A percentile compares a stretch with the other conserved stretches of the same genome.
phyloP scores from a whole-genome alignment of 2,329 filamentous ascomycete species.

The Endocalyx cinctus region DNA sequence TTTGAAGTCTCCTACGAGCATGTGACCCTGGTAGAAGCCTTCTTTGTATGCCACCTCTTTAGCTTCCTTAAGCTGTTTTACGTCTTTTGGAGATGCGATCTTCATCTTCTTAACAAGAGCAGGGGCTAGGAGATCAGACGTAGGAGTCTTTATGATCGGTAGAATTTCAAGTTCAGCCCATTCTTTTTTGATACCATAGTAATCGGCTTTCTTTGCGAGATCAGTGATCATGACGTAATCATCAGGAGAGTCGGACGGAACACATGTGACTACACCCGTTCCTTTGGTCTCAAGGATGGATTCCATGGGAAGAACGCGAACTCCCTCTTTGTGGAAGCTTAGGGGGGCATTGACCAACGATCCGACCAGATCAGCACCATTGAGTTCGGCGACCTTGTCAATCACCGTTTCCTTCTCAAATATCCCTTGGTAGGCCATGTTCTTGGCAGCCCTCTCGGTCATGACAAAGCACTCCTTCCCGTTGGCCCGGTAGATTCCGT shows the following conservation, averaged over 20 bases:
- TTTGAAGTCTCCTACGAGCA: conserved; percentile 83
- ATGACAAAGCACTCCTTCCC: conserved; percentile 79
- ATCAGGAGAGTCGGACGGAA: conserved; percentile 93
- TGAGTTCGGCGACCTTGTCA: conserved; percentile 68
- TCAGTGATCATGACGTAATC: conserved; percentile 88
- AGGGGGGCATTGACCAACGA: conserved; percentile 87
- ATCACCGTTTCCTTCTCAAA: conserved; percentile 63
- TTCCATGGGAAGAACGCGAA: conserved; percentile 93
- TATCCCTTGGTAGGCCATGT: conserved; percentile 82
- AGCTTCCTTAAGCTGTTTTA: conserved; percentile 82
- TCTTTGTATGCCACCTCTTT: conserved; percentile 98
- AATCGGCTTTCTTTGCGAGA: conserved; percentile 90
- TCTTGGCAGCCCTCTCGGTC: conserved; percentile 80
- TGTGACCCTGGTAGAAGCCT: conserved; percentile 90
- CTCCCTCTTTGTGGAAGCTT: conserved; percentile 75
- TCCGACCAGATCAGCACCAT: conserved; percentile 77
- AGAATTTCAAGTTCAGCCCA: conserved; percentile 90
- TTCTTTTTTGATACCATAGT: conserved; percentile 93
- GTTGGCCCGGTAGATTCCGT: conserved; percentile 72
- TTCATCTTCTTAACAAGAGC: conserved; percentile 87
- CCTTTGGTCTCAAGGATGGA: conserved; percentile 88
- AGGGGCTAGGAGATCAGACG: conserved; percentile 78
- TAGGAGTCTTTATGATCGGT: conserved; percentile 84
- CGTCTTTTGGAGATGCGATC: conserved; percentile 94
- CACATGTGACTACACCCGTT: conserved; percentile 92